Percentiles rank a stretch among this genome's conserved stretches.
These are phyloP conservation scores for Ogataea saltuana DNA, from an alignment of 805 yeast species.

Conservation along the genomic window DNA sequence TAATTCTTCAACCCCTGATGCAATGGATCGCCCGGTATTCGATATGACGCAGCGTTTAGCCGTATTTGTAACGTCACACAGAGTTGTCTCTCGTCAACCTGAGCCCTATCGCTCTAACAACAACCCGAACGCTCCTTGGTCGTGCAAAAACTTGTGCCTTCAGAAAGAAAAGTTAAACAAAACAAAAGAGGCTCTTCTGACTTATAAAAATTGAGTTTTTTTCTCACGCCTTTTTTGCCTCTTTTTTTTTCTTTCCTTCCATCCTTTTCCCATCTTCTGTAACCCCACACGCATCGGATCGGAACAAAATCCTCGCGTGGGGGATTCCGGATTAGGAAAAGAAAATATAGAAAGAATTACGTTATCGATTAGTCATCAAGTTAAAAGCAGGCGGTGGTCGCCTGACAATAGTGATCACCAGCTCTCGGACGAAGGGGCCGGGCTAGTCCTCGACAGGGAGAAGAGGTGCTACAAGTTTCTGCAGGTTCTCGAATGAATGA, in stretches of 20 bases:
- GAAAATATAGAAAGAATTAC: conserved; percentile 2
- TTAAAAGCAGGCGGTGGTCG: not conserved
- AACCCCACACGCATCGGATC: not conserved
- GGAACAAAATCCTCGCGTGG: conserved; percentile 2
- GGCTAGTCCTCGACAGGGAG: too few relatives aligned
- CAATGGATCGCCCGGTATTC: not conserved
- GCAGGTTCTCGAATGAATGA: too few relatives aligned
- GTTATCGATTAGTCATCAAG: not conserved
- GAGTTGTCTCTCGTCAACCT: conserved; percentile 3
- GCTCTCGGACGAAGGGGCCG: too few relatives aligned
- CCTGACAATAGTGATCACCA: too few relatives aligned
- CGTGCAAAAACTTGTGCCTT: not conserved
- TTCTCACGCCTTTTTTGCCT: not conserved
- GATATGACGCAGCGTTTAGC: not conserved
- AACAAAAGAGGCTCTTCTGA: not conserved
- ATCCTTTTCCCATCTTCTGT: too few relatives aligned
- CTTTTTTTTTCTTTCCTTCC: too few relatives aligned
- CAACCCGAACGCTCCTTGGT: not conserved
- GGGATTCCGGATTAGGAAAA: conserved; percentile 11
- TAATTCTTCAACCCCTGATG: not conserved
- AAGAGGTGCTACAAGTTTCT: too few relatives aligned
- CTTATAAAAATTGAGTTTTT: not conserved
- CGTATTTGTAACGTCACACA: not conserved
- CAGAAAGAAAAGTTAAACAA: not conserved
- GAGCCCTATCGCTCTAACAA: conserved; percentile 5